These are phyloP conservation scores for Penicillium atrosanguineum DNA, from an alignment of 495 filamentous ascomycete species.

Conservation along the genomic window DNA sequence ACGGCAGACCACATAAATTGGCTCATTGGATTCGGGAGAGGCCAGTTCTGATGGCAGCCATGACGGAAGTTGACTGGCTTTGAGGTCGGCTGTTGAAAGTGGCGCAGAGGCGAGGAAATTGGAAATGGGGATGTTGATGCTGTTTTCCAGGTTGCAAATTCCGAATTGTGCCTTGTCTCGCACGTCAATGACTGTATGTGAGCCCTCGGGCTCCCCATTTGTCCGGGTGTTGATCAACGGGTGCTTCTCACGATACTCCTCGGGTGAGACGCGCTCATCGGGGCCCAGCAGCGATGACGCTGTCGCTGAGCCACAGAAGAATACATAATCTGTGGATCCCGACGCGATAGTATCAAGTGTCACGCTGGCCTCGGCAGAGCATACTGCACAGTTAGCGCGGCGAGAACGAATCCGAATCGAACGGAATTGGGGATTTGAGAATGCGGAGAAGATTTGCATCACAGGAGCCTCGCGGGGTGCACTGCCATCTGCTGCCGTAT, in stretches of 20 bases:
- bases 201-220: background rate
- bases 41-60: slow-evolving; percentile 43
- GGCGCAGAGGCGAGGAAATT: slow-evolving; percentile 43
- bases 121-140: slow-evolving; percentile 76
- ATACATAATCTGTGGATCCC: slow-evolving; percentile 70
- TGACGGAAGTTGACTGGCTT: slow-evolving; percentile 20
- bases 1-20: slow-evolving; percentile 78
- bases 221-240: background rate
- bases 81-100: background rate
- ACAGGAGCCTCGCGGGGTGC: slow-evolving; percentile 32
- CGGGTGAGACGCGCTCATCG: slow-evolving; percentile 61
- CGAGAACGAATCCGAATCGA: slow-evolving; percentile 68
- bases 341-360: slow-evolving; percentile 58
- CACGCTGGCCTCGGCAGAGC: slow-evolving; percentile 60
- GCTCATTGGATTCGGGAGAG: slow-evolving; percentile 24
- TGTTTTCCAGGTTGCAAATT: slow-evolving; percentile 70
- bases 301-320: slow-evolving; percentile 66
- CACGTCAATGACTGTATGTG: slow-evolving; percentile 73
- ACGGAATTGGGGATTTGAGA: slow-evolving; percentile 65
- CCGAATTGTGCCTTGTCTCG: slow-evolving; percentile 80
- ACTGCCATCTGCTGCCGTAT: slow-evolving; percentile 8
- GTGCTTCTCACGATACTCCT: slow-evolving; percentile 43
- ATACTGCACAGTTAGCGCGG: slow-evolving; percentile 68
- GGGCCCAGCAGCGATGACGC: slow-evolving; percentile 51
- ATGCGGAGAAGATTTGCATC: slow-evolving; percentile 74